These are phyloP conservation scores for Dionaea muscipula DNA, from an alignment of 179 eudicot genomes.

Conservation along the genomic window DNA sequence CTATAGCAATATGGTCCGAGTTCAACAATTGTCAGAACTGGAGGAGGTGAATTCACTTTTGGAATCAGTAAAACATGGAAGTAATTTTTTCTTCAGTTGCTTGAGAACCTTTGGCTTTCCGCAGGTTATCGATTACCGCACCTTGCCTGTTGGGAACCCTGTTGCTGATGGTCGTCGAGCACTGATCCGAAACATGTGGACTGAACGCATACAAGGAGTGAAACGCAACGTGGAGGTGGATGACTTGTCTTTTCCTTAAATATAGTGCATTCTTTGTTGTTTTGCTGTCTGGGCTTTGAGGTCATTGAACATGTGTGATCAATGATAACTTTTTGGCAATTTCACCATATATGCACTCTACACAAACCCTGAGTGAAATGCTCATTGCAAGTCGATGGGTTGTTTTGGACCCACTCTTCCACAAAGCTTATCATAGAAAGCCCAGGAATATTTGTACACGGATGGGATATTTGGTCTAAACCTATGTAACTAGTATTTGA, in stretches of 20 bases:
- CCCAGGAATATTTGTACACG: no score
- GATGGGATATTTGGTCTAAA: no score
- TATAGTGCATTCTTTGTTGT: not conserved
- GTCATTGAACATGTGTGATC: no score
- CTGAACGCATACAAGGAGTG: constrained; percentile 81
- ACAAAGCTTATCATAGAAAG: no score
- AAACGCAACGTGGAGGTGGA: constrained; percentile 87
- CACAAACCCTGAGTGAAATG: no score
- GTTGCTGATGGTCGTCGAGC: constrained; percentile 86
- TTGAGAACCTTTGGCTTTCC: not conserved
- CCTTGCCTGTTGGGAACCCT: constrained; percentile 64
- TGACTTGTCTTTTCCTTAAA: not conserved
- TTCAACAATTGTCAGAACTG: constrained; percentile 89
- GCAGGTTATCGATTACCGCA: constrained; percentile 91
- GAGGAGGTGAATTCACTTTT: constrained; percentile 54
- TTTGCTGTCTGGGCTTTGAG: no score
- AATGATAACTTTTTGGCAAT: no score
- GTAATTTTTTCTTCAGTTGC: not conserved
- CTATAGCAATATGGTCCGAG: constrained; percentile 95
- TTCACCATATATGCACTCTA: no score
- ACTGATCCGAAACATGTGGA: constrained; percentile 96
- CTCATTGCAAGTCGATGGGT: no score
- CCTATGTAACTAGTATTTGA: no score
- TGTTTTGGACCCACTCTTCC: no score
- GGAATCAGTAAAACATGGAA: not conserved